A percentile compares a stretch with the other conserved stretches of the same genome.
phyloP scores from a whole-genome alignment of 2,329 filamentous ascomycete genomes.

The Aureobasidium zeae region DNA sequence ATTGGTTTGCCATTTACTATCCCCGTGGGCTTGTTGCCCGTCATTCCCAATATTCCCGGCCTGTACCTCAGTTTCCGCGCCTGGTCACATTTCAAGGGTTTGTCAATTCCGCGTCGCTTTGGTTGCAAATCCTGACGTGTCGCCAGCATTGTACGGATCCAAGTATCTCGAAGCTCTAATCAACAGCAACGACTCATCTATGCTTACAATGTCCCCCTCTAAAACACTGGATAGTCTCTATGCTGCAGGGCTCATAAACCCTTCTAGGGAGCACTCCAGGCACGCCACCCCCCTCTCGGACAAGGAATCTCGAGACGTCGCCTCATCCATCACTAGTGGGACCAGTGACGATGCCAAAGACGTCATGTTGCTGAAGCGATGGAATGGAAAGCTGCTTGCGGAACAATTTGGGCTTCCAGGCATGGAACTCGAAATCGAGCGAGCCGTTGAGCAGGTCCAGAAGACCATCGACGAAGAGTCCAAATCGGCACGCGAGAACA shows the following conservation, averaged over 20 bases:
- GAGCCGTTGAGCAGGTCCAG: slow-evolving; percentile 44
- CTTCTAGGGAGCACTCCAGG: slow-evolving; percentile 33
- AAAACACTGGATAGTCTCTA: slow-evolving; percentile 68
- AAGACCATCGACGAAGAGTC: slow-evolving; percentile 33
- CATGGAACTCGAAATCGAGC: slow-evolving; percentile 46
- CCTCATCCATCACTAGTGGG: slow-evolving; percentile 31
- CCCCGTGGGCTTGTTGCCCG: slow-evolving; percentile 37
- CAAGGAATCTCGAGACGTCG: slow-evolving; percentile 32
- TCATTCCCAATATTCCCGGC: slow-evolving; percentile 15
- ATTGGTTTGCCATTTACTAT: slow-evolving; percentile 72
- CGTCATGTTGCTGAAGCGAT: slow-evolving; percentile 41
- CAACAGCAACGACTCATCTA: slow-evolving; percentile 49
- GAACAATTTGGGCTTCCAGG: slow-evolving; percentile 41
- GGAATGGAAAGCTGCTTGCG: slow-evolving; percentile 44
- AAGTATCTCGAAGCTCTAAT: slow-evolving; percentile 76
- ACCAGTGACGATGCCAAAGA: slow-evolving; percentile 35
- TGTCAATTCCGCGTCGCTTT: slow-evolving; percentile 16
- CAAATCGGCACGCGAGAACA: slow-evolving; percentile 20
- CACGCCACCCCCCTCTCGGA: slow-evolving; percentile 30
- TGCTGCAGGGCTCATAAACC: slow-evolving; percentile 40
- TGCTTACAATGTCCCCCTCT: slow-evolving; percentile 58
- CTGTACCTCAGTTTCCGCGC: slow-evolving; percentile 63
- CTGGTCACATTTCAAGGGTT: slow-evolving; percentile 77
- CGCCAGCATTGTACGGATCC: slow-evolving; percentile 64
- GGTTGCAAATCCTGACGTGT: neutral